Percentiles rank a stretch among this genome's conserved stretches.
Conservation (phyloP, 2,329 filamentous ascomycete genomes). For the Chaetomium strumarium region DNA sequence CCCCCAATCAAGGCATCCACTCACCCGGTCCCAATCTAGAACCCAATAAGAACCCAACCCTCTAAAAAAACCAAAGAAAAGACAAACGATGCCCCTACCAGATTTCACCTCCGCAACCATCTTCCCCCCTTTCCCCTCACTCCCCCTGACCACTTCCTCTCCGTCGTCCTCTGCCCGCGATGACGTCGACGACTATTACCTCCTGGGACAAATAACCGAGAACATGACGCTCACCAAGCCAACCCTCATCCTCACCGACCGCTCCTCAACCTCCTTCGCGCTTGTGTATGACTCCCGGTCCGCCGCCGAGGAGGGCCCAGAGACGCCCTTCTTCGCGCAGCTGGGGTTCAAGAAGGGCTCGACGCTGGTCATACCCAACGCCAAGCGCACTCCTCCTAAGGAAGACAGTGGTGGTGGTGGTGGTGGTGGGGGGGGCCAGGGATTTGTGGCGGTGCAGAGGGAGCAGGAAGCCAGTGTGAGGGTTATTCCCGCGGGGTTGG, state of each 20-base stretch:
- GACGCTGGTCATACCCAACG: constrained; percentile 35
- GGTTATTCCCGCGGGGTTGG: constrained; percentile 31
- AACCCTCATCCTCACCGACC: constrained; percentile 41
- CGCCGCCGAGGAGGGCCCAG: constrained; percentile 23
- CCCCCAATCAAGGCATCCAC: background rate
- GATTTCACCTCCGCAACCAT: constrained; percentile 29
- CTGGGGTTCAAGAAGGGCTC: constrained; percentile 34
- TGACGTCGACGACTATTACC: constrained; percentile 28
- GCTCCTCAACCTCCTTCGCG: constrained; percentile 36
- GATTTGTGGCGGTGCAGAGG: constrained; percentile 27
- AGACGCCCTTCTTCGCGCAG: constrained; percentile 30
- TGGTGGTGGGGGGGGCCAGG: constrained; percentile 30
- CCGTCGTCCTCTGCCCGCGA: background rate
- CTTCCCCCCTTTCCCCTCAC: constrained; percentile 33
- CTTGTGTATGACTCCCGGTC: constrained; percentile 36
- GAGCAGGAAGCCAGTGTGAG: constrained; percentile 29
- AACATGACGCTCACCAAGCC: constrained; percentile 46
- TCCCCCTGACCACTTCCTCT: constrained; percentile 24
- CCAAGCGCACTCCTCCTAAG: constrained; percentile 29
- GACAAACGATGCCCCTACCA: constrained; percentile 21
- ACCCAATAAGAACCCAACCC: background rate
- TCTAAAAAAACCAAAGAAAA: background rate
- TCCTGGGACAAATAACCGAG: constrained; percentile 42
- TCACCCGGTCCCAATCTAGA: no score
- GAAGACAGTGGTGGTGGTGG: constrained; percentile 29